These are phyloP conservation scores for Stentor roeselii DNA, from an alignment of 73 alveolate species.

Conservation along the genomic window DNA sequence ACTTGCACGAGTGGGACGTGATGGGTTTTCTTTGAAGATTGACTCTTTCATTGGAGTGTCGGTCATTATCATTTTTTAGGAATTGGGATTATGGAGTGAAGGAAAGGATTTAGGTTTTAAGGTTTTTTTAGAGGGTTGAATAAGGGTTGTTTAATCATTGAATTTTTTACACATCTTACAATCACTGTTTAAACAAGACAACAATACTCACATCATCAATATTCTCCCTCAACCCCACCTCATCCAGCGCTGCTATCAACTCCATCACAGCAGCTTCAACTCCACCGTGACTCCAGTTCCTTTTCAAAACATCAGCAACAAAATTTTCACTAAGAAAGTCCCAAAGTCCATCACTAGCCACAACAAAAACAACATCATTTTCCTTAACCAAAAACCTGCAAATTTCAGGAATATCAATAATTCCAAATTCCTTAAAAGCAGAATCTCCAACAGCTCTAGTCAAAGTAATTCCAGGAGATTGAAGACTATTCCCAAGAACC, in stretches of 20 bases:
- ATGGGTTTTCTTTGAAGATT: constrained; percentile 1
- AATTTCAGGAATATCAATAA: not conserved
- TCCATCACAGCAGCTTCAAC: not conserved
- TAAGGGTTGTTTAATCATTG: too few relatives aligned
- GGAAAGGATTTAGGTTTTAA: too few relatives aligned
- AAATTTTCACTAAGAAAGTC: not conserved
- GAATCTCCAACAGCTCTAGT: not conserved
- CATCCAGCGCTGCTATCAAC: too few relatives aligned
- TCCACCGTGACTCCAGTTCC: not conserved
- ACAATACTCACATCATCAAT: too few relatives aligned
- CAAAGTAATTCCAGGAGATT: not conserved
- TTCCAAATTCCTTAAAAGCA: not conserved
- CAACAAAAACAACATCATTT: not conserved
- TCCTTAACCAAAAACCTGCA: too few relatives aligned
- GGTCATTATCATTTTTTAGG: not conserved
- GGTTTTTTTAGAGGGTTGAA: too few relatives aligned
- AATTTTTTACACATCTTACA: too few relatives aligned
- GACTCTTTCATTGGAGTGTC: not conserved
- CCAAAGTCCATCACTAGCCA: not conserved
- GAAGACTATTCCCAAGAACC: not conserved
- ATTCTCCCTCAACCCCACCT: too few relatives aligned
- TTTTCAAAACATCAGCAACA: not conserved
- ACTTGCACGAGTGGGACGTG: not conserved
- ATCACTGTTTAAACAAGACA: too few relatives aligned
- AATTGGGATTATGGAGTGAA: too few relatives aligned